Percentiles rank a stretch among this genome's conserved stretches.
phyloP scores from a whole-genome alignment of 2,329 filamentous ascomycete genomes.

The Phyllosticta citriasiana region DNA sequence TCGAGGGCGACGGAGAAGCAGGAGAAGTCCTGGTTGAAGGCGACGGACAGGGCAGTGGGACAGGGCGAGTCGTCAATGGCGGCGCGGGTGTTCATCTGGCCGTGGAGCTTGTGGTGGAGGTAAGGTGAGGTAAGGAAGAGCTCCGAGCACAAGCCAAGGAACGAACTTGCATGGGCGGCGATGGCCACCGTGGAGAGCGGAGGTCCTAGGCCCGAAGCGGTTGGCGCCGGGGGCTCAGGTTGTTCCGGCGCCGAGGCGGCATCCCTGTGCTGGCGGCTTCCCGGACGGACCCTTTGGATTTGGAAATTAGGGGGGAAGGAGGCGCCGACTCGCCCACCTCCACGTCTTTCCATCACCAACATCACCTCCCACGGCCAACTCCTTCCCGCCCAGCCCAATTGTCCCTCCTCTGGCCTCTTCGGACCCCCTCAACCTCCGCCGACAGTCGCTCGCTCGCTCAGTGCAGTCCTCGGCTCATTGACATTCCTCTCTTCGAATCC shows the following conservation, averaged over 20 bases:
- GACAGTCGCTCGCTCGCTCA: slow-evolving; percentile 9
- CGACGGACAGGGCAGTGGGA: slow-evolving; percentile 67
- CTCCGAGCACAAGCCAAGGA: not conserved
- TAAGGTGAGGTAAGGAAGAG: too few species aligned
- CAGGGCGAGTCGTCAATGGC: slow-evolving; percentile 69
- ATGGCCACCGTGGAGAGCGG: slow-evolving; percentile 1
- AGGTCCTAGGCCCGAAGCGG: slow-evolving; percentile 14
- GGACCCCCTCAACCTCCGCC: slow-evolving; percentile 7
- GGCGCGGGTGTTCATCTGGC: slow-evolving; percentile 77
- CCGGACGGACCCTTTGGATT: slow-evolving; percentile 11
- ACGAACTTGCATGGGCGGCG: not conserved
- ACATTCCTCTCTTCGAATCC: slow-evolving; percentile 1
- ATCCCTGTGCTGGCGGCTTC: slow-evolving; percentile 5
- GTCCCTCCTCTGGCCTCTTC: slow-evolving; percentile 1
- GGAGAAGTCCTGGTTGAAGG: slow-evolving; percentile 76
- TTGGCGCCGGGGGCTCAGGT: not conserved
- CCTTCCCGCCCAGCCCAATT: slow-evolving; percentile 9
- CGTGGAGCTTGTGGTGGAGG: not conserved
- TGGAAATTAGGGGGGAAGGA: slow-evolving; percentile 12
- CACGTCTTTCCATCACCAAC: not conserved
- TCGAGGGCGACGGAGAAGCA: slow-evolving; percentile 84
- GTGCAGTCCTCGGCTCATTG: slow-evolving; percentile 11
- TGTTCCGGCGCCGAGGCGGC: slow-evolving; percentile 3
- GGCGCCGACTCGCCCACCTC: slow-evolving; percentile 5
- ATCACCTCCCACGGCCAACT: slow-evolving; percentile 6